phyloP scores from a whole-genome alignment of 2,329 filamentous ascomycete species.

The Sporothrix variecibatus region DNA sequence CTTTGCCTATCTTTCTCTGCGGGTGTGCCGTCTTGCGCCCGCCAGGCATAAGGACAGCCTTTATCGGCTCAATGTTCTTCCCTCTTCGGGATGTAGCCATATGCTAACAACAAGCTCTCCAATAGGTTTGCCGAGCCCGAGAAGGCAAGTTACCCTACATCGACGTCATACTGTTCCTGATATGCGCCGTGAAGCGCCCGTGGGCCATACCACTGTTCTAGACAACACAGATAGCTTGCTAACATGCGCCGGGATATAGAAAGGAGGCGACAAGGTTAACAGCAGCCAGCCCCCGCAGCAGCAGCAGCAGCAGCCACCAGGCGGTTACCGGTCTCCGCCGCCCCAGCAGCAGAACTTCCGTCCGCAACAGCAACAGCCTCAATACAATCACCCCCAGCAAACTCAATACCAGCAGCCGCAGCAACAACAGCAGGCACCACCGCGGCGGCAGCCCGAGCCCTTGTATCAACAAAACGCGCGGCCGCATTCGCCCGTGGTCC shows the following conservation, averaged over 20 bases:
- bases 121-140: conserved; percentile 56
- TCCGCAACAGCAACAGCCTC: conserved; percentile 47
- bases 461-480: conserved; percentile 36
- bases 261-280: conserved; percentile 36
- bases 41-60: too few relatives aligned
- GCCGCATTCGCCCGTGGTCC: conserved; percentile 29
- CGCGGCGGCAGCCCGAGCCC: conserved; percentile 44
- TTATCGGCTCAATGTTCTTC: neutral
- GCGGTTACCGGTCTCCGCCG: conserved; percentile 29
- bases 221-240: neutral
- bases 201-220: neutral
- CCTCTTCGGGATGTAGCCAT: neutral
- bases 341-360: conserved; percentile 31
- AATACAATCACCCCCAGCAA: conserved; percentile 9
- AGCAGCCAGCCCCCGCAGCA: conserved; percentile 3
- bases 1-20: neutral
- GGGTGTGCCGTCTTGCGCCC: neutral
- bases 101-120: neutral
- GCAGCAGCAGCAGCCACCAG: conserved; percentile 18
- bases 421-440: conserved; percentile 49
- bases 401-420: conserved; percentile 32
- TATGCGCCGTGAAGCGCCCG: neutral
- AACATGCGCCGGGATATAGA: conserved; percentile 35
- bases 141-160: conserved; percentile 39
- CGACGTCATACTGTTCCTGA: too few relatives aligned